These are phyloP conservation scores for Fusarium sp. DNA, from an alignment of 2,329 filamentous ascomycete species.

Conservation along the genomic window DNA sequence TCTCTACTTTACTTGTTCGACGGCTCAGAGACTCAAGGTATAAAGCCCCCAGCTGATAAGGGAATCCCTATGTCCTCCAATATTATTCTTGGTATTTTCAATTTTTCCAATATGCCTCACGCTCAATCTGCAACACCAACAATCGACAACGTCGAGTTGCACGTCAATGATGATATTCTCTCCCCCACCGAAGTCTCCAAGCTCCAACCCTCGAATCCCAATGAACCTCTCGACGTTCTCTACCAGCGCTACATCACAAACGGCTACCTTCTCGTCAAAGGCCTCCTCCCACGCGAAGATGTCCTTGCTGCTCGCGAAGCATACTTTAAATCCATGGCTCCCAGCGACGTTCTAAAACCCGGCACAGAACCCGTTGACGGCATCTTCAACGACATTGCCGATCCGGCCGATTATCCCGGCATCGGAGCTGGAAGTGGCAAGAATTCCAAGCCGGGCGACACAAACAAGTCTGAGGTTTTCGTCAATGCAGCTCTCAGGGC, in stretches of 20 bases:
- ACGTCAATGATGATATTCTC: slow-evolving; percentile 3
- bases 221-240: not conserved
- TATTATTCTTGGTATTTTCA: no score
- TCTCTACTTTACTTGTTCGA: not conserved
- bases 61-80: no score
- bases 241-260: slow-evolving; percentile 43
- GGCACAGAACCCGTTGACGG: slow-evolving; percentile 65
- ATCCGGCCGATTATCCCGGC: slow-evolving; percentile 43
- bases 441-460: slow-evolving; percentile 55
- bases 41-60: not conserved
- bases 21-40: not conserved
- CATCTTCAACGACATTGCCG: slow-evolving; percentile 56
- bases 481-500: slow-evolving; percentile 62
- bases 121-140: not conserved
- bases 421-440: slow-evolving; percentile 62
- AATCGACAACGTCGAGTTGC: not conserved
- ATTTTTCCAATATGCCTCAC: not conserved
- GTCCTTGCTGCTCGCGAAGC: slow-evolving; percentile 63
- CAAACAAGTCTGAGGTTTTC: slow-evolving; percentile 43
- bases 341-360: slow-evolving; percentile 68
- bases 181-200: not conserved
- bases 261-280: slow-evolving; percentile 69
- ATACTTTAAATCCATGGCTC: slow-evolving; percentile 66
- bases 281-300: slow-evolving; percentile 64
- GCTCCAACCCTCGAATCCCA: not conserved